Evolutionary conservation across 768 basidiomycete species (phyloP).

Genomic region (Piloderma croceum): DNA sequence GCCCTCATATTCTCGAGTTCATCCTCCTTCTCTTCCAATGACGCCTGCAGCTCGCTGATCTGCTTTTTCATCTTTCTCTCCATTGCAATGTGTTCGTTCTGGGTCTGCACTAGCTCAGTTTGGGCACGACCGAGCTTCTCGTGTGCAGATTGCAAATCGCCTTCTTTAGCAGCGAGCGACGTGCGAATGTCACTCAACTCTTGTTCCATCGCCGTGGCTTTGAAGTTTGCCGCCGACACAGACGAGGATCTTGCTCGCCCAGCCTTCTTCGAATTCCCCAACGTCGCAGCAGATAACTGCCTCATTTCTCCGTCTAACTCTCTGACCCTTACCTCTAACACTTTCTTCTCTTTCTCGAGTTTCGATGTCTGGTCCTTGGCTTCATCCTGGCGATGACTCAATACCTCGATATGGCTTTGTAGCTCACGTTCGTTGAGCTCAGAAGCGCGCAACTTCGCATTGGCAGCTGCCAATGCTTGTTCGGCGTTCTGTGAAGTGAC

Average conservation of each 20-base stretch:
- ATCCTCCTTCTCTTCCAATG: conserved; percentile 52
- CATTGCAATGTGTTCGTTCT: conserved; percentile 54
- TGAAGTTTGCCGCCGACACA: conserved; percentile 50
- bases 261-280: conserved; percentile 17
- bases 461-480: conserved; percentile 39
- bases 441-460: conserved; percentile 47
- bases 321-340: conserved; percentile 50
- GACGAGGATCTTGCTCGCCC: conserved; percentile 52
- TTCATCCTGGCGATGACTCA: conserved; percentile 49
- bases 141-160: conserved; percentile 35
- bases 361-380: conserved; percentile 37
- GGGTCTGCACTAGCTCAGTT: conserved; percentile 41
- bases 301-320: conserved; percentile 47
- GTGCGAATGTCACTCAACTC: conserved; percentile 47
- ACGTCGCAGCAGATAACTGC: conserved; percentile 14
- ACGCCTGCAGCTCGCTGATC: conserved; percentile 37
- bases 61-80: conserved; percentile 44
- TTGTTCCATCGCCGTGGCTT: conserved; percentile 46
- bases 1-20: conserved; percentile 46
- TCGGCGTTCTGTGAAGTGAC: conserved; percentile 48
- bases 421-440: conserved; percentile 49
- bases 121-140: conserved; percentile 48
- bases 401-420: conserved; percentile 47
- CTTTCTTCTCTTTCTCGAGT: conserved; percentile 52
- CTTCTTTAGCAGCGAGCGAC: conserved; percentile 39